Evolutionary conservation across 495 filamentous ascomycete species (phyloP), one percentile per base, ranked within the genome.

Genomic region (Penicillium cataractarum): DNA sequence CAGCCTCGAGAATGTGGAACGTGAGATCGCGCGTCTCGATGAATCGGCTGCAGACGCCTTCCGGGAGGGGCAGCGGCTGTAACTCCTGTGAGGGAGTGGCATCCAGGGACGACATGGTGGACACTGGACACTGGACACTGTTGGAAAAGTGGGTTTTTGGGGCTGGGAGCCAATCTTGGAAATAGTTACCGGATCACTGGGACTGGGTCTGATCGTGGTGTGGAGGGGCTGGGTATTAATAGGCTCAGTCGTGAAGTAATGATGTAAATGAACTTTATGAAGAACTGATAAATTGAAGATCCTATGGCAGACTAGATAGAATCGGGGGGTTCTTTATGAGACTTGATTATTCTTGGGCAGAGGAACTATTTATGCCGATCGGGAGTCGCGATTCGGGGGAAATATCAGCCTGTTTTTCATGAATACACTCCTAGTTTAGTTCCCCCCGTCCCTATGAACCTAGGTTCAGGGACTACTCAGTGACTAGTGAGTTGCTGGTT

Each of bases 1-100:
- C 86, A 19, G 86, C 77, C 66, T 84, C 82, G 31, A 90, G 77
- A 58, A 88, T 69, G 75, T 91, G 87, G 74, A 83, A 87, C 24
- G 71, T 84, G 29, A 90, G 80, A 50, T 70, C 70, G 54, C 66
- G 61, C 50, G 82, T 84, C 67, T 77, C 74, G 55, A 87, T 61
- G 37, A 83, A 81, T 62, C 78, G 78, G 53, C 82, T 80, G 55
- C 72, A 78, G 65, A 86, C 73, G 58, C 80, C 81, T 46, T 68
- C 48, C 6, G 85, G 84, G 31, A 89, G 74, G 27, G 83, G 83
- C 37, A 89, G 77, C n/a, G 78, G 76, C 51, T 54, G 51, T 37
- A 19, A 24, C 4, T 19, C 2, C 17, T 19, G 9, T 27, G 58
- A 33, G 76, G 76, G 39, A 73, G 64, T 6, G 50, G 54, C 29